Conservation (phyloP, 352 stramenopile genomes). For the Phytopythium ostracodes region DNA sequence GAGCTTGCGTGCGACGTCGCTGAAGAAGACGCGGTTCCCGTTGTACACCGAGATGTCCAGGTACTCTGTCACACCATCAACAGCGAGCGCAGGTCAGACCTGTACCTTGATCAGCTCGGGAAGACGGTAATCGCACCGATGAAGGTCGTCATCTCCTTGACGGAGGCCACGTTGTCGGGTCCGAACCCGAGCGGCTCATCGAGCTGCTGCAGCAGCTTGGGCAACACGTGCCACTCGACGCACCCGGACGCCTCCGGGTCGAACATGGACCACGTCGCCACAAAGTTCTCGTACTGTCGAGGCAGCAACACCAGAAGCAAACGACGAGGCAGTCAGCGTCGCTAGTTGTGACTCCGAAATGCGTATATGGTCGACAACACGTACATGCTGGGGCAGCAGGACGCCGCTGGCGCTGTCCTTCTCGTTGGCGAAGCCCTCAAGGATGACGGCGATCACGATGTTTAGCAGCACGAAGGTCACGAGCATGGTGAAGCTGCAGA, state of each 20-base stretch:
- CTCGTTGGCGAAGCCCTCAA: slow-evolving; percentile 78
- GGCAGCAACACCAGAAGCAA: slow-evolving; percentile 12
- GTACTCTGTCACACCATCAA: slow-evolving; percentile 26
- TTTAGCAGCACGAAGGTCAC: slow-evolving; percentile 85
- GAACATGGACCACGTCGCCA: slow-evolving; percentile 45
- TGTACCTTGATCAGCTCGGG: too few species aligned
- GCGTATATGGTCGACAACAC: not conserved
- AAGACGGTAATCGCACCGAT: too few species aligned
- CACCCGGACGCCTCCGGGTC: slow-evolving; percentile 76
- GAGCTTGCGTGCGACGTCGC: slow-evolving; percentile 45
- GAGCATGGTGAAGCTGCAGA: slow-evolving; percentile 78
- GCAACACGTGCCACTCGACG: slow-evolving; percentile 62
- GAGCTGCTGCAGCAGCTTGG: slow-evolving; percentile 59
- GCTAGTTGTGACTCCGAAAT: too few species aligned
- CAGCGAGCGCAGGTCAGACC: not conserved
- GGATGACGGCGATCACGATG: slow-evolving; percentile 86
- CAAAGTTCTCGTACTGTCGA: slow-evolving; percentile 70
- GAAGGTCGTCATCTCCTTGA: slow-evolving; percentile 48
- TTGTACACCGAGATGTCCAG: slow-evolving; percentile 49
- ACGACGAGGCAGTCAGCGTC: not conserved
- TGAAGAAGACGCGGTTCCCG: slow-evolving; percentile 56
- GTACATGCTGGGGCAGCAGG: slow-evolving; percentile 36
- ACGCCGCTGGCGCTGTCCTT: slow-evolving; percentile 56
- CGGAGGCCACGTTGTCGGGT: slow-evolving; percentile 28
- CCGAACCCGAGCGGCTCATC: slow-evolving; percentile 66